Evolutionary conservation across 2,329 filamentous ascomycete species (phyloP).

Genomic region (Paecilomyces niveus): DNA sequence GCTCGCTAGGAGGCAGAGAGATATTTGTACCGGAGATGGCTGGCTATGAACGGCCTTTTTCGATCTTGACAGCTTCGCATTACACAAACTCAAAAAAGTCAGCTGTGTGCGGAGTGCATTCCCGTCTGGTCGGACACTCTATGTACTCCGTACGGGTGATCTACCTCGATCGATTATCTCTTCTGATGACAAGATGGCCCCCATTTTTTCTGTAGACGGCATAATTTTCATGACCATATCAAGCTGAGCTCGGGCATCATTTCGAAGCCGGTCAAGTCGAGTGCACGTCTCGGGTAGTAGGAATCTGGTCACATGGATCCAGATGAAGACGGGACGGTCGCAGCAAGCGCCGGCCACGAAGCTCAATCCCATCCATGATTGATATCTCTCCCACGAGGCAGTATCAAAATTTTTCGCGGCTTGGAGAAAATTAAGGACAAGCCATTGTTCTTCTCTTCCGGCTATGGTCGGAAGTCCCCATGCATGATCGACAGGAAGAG

Average conservation of each 20-base stretch:
- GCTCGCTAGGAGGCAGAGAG: background rate
- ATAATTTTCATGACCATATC: background rate
- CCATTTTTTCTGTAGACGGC: background rate
- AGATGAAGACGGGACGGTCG: background rate
- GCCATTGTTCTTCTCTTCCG: background rate
- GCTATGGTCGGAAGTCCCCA: background rate
- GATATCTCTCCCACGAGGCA: background rate
- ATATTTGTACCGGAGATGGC: background rate
- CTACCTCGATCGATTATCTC: background rate
- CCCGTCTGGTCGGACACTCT: background rate
- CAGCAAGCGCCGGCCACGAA: background rate
- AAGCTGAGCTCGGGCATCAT: background rate
- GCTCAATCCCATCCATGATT: background rate
- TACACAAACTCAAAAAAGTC: background rate
- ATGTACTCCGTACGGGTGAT: background rate
- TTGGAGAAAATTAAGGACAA: background rate
- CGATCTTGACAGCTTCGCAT: background rate
- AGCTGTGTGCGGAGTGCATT: background rate
- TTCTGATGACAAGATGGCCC: background rate
- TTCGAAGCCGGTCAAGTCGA: background rate
- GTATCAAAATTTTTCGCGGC: background rate
- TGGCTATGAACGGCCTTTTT: background rate
- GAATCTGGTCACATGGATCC: background rate
- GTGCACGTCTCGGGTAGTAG: background rate
- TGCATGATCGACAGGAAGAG: background rate